phyloP scores from a whole-genome alignment of 495 filamentous ascomycete genomes.

The Daldinia loculata region DNA sequence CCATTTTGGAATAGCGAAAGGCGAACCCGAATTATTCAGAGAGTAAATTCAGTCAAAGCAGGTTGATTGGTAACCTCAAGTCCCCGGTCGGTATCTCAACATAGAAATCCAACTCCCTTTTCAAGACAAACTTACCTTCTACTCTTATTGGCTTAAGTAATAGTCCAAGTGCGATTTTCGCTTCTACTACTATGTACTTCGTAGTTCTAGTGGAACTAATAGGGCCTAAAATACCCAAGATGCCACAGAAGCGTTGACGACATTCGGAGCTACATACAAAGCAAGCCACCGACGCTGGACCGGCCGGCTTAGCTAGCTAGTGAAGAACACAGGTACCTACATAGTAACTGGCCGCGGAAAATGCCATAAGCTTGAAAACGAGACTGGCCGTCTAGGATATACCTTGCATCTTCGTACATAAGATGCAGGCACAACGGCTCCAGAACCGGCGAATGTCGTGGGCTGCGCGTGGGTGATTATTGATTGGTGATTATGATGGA shows the following conservation, averaged over 20 bases:
- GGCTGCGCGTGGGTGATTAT: slow-evolving; percentile 1
- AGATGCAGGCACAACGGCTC: slow-evolving; percentile 7
- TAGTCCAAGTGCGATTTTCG: slow-evolving; percentile 1
- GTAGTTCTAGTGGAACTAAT: background rate
- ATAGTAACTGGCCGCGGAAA: slow-evolving; percentile 6
- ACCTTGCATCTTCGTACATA: slow-evolving; percentile 19
- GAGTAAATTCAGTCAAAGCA: background rate
- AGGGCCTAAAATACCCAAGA: no score
- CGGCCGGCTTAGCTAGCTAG: slow-evolving; percentile 16
- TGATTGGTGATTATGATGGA: background rate
- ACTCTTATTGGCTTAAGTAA: slow-evolving; percentile 4
- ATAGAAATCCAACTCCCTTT: background rate
- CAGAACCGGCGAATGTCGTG: slow-evolving; percentile 2
- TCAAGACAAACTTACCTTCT: background rate
- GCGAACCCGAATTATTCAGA: background rate
- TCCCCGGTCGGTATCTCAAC: background rate
- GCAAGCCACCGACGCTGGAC: slow-evolving; percentile 19
- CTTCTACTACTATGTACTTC: no score
- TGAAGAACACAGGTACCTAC: slow-evolving; percentile 13
- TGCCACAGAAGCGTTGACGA: background rate
- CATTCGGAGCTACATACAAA: background rate
- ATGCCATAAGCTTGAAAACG: slow-evolving; percentile 10
- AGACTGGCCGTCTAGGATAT: slow-evolving; percentile 9
- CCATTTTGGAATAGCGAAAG: background rate
- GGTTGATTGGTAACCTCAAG: background rate